Conservation (phyloP, 1,139 yeast species). For the Spathaspora sp. region DNA sequence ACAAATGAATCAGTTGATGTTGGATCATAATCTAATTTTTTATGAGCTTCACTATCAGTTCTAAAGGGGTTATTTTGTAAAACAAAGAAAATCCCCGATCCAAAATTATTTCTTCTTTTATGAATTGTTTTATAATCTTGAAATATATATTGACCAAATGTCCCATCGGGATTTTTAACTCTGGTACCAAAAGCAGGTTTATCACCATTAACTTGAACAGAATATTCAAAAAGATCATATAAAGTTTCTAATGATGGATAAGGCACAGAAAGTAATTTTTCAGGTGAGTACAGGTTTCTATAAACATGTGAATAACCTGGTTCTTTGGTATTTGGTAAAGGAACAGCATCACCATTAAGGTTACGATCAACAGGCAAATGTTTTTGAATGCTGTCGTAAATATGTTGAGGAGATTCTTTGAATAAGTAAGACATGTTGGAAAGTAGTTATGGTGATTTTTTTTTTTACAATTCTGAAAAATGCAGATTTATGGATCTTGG, state of each 20-base stretch:
- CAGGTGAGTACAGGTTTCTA: conserved; percentile 44
- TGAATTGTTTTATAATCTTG: conserved; percentile 44
- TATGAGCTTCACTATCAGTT: conserved; percentile 27
- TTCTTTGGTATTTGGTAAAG: conserved; percentile 46
- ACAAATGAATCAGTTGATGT: conserved; percentile 30
- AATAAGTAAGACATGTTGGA: conserved; percentile 10
- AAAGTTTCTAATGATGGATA: conserved; percentile 55
- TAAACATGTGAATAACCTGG: conserved; percentile 56
- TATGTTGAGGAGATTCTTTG: conserved; percentile 12
- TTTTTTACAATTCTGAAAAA: background rate
- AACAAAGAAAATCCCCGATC: conserved; percentile 63
- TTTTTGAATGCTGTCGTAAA: conserved; percentile 7
- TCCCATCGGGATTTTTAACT: conserved; percentile 35
- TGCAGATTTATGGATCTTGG: no score
- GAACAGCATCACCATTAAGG: conserved; percentile 17
- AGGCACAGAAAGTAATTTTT: conserved; percentile 38
- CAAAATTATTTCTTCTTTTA: conserved; percentile 49
- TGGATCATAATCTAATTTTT: conserved; percentile 21
- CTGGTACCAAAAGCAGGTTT: conserved; percentile 55
- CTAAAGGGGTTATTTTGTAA: conserved; percentile 44
- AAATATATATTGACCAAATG: conserved; percentile 48
- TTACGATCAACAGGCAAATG: conserved; percentile 12
- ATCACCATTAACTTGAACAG: conserved; percentile 36
- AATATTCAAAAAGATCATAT: conserved; percentile 46
- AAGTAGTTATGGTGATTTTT: background rate